These are phyloP conservation scores for Protomyces macrosporus DNA, from an alignment of 1,139 yeast genomes.

Conservation along the genomic window DNA sequence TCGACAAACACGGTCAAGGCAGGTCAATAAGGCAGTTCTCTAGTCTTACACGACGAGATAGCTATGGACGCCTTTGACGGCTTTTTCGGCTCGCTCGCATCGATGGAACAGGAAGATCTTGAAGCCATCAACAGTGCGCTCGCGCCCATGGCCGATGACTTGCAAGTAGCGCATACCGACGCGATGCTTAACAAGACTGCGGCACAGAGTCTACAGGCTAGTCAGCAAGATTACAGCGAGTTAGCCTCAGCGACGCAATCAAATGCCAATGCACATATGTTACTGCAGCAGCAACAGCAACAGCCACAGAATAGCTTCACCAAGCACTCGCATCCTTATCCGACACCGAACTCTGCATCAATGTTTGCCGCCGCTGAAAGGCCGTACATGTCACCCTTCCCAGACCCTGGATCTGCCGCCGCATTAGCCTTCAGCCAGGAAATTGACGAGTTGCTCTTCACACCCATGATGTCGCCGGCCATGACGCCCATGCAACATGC, in stretches of 20 bases:
- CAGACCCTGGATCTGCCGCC: background rate
- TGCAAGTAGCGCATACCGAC: background rate
- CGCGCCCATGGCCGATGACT: background rate
- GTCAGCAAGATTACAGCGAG: background rate
- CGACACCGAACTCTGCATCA: conserved; percentile 16
- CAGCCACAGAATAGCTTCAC: background rate
- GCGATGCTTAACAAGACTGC: background rate
- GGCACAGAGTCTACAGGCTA: background rate
- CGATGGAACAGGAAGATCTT: background rate
- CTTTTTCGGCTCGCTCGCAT: background rate
- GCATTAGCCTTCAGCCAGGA: background rate
- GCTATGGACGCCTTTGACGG: background rate
- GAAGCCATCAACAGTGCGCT: background rate
- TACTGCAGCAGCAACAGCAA: background rate
- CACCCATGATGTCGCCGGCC: conserved; percentile 25
- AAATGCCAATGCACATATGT: too few species aligned
- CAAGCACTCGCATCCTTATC: conserved; percentile 6
- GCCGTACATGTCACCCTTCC: conserved; percentile 21
- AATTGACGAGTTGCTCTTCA: conserved; percentile 3
- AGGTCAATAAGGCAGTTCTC: too few species aligned
- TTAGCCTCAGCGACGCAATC: background rate
- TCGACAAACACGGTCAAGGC: too few species aligned
- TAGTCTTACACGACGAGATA: too few species aligned
- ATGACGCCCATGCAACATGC: conserved; percentile 20
- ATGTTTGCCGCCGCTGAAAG: conserved; percentile 11